A percentile compares a stretch with the other conserved stretches of the same genome.
These are phyloP conservation scores for Schizosaccharomyces octosporus DNA, from an alignment of 805 yeast genomes.

Conservation along the genomic window DNA sequence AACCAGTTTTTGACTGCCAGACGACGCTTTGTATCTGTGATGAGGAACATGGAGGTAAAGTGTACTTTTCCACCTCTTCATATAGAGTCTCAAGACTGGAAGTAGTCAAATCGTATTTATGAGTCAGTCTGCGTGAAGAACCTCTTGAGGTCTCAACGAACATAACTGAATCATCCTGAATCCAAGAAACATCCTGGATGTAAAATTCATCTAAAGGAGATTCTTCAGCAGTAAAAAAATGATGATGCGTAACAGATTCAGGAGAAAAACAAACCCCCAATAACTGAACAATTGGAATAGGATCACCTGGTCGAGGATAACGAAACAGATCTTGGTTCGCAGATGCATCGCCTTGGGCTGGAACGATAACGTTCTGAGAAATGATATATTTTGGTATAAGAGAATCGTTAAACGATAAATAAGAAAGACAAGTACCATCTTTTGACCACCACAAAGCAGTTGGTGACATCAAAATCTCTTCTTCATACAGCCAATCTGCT, in stretches of 20 bases:
- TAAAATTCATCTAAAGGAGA: slow-evolving; percentile 16
- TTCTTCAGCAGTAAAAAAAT: slow-evolving; percentile 10
- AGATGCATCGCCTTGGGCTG: no score
- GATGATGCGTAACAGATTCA: slow-evolving; percentile 1
- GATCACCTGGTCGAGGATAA: slow-evolving; percentile 65
- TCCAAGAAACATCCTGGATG: slow-evolving; percentile 51
- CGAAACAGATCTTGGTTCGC: slow-evolving; percentile 7
- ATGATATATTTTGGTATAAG: slow-evolving; percentile 46
- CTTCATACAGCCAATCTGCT: slow-evolving; percentile 90
- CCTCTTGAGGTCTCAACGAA: neutral
- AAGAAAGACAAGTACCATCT: slow-evolving; percentile 36
- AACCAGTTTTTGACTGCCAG: no score
- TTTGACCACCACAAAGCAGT: slow-evolving; percentile 77
- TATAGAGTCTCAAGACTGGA: neutral
- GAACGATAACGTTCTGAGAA: slow-evolving; percentile 19
- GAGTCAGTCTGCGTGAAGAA: neutral
- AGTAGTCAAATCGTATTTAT: neutral
- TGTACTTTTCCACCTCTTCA: neutral
- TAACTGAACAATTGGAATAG: slow-evolving; percentile 43
- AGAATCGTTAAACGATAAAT: slow-evolving; percentile 47
- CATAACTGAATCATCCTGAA: slow-evolving; percentile 17
- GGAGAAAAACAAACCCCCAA: slow-evolving; percentile 20
- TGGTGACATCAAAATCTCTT: slow-evolving; percentile 53
- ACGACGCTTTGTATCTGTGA: no score
- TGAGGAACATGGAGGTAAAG: no score